Percentiles rank a stretch among this genome's conserved stretches.
Conservation (phyloP, 1,284 basidiomycete genomes). For the Cryptococcus jaspeensis region DNA sequence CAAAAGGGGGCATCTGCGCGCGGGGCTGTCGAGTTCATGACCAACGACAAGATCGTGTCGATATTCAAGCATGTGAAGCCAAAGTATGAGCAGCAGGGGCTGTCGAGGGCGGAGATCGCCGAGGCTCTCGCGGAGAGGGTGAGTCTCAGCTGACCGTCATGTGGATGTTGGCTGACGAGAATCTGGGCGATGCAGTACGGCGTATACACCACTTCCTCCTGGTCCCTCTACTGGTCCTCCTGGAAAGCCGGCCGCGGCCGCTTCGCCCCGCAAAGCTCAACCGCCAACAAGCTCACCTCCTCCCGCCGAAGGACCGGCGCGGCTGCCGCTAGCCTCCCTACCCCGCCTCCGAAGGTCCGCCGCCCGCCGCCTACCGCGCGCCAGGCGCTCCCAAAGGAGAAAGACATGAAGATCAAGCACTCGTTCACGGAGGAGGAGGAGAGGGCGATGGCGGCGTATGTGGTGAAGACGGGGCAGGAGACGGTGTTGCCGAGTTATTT, state of each 20-base stretch:
- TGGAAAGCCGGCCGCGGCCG: conserved; percentile 4
- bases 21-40: background rate
- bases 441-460: conserved; percentile 12
- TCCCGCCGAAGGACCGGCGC: background rate
- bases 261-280: background rate
- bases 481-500: conserved; percentile 1
- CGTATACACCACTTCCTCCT: conserved; percentile 2
- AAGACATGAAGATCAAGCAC: background rate
- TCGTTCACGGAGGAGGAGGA: conserved; percentile 8
- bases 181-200: conserved; percentile 1
- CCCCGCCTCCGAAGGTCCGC: background rate
- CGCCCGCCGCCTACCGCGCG: background rate
- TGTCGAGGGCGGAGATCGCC: conserved; percentile 6
- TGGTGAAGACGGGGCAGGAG: background rate
- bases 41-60: conserved; percentile 1
- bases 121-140: conserved; percentile 3
- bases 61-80: conserved; percentile 8
- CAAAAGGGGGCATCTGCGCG: background rate
- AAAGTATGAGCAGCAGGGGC: background rate
- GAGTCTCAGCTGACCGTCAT: background rate
- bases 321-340: background rate
- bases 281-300: background rate
- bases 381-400: background rate
- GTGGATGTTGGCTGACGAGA: background rate
- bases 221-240: conserved; percentile 6